A percentile compares a stretch with the other conserved stretches of the same genome.
Evolutionary conservation across 2,329 filamentous ascomycete species (phyloP).

Genomic region (Fusarium sp.): DNA sequence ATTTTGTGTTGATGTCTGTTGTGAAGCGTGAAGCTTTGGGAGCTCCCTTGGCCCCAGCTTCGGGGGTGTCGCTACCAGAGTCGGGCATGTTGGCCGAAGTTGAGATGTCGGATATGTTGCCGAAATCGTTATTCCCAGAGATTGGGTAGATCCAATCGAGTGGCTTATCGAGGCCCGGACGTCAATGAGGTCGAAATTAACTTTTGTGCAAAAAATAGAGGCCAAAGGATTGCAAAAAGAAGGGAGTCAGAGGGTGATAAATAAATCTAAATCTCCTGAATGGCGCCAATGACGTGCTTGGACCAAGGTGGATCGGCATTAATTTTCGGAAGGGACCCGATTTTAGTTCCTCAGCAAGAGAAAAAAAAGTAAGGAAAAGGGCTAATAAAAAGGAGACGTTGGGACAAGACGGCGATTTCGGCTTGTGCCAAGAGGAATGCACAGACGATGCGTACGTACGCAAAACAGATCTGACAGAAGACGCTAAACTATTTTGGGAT

Average conservation of each 20-base stretch:
- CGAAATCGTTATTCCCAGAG: not conserved
- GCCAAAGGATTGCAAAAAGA: not conserved
- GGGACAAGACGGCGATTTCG: conserved; percentile 14
- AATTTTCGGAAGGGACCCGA: conserved; percentile 2
- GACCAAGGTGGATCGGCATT: conserved; percentile 1
- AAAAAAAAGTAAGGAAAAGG: not conserved
- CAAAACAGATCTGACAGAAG: not conserved
- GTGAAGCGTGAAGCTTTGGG: conserved; percentile 22
- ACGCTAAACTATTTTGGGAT: not conserved
- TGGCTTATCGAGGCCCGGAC: rapidly evolving
- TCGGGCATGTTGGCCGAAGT: conserved; percentile 26
- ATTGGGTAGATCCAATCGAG: not conserved
- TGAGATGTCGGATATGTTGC: not conserved
- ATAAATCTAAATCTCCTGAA: conserved; percentile 1
- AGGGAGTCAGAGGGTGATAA: conserved; percentile 6
- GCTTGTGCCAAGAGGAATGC: conserved; percentile 22
- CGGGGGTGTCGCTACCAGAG: conserved; percentile 30
- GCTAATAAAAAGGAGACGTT: not conserved
- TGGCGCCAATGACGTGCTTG: conserved; percentile 32
- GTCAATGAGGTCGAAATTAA: not conserved
- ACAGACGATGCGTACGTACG: conserved; percentile 18
- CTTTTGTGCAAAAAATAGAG: not conserved
- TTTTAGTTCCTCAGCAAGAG: not conserved
- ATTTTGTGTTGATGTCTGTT: conserved; percentile 37
- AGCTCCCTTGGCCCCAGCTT: conserved; percentile 24